A percentile compares a stretch with the other conserved stretches of the same genome.
Conservation (phyloP, 345 rosid genomes). For the Rhodomyrtus tomentosa region DNA sequence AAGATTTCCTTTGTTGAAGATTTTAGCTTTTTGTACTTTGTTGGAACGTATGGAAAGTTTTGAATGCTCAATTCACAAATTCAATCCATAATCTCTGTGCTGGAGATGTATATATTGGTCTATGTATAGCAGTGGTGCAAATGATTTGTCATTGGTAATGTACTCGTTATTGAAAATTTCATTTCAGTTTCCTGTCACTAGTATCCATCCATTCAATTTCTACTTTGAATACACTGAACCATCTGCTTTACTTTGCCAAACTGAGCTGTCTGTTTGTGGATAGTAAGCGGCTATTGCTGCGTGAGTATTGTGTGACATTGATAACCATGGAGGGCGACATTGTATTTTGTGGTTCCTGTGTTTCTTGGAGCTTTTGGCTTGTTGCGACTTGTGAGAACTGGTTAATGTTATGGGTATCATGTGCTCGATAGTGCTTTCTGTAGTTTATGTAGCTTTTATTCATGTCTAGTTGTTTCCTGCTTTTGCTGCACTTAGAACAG, state of each 20-base stretch:
- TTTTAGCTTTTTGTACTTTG: constrained; percentile 14
- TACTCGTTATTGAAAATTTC: neutral
- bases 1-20: constrained; percentile 1
- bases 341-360: neutral
- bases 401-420: neutral
- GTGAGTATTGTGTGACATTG: neutral
- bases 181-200: neutral
- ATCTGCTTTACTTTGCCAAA: neutral
- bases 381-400: neutral
- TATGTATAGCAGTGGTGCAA: neutral
- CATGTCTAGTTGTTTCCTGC: neutral
- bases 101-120: neutral
- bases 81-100: constrained; percentile 4
- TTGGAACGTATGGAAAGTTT: constrained; percentile 11
- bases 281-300: neutral
- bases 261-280: neutral
- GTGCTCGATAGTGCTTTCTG: neutral
- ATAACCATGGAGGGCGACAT: neutral
- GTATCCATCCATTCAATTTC: neutral
- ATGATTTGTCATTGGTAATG: neutral
- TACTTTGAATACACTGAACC: neutral
- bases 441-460: neutral
- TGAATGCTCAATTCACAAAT: constrained; percentile 13
- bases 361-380: neutral
- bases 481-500: neutral